These are phyloP conservation scores for Conringia planisiliqua DNA, from an alignment of 345 rosid genomes.

Conservation along the genomic window DNA sequence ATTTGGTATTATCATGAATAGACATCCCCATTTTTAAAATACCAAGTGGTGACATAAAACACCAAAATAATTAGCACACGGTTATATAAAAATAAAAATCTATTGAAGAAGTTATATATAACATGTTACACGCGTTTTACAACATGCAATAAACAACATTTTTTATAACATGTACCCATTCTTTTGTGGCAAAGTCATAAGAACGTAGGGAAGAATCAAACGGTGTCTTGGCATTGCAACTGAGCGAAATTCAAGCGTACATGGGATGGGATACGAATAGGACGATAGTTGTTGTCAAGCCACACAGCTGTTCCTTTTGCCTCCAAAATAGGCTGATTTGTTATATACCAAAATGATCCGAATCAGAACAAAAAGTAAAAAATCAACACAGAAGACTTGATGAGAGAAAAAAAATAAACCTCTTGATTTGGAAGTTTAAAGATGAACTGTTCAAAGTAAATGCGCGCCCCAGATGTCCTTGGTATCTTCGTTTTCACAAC, in stretches of 20 bases:
- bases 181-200: background rate
- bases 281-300: slow-evolving; percentile 73
- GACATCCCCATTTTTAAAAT: too few species aligned
- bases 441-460: slow-evolving; percentile 71
- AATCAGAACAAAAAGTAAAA: background rate
- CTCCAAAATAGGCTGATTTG: slow-evolving; percentile 57
- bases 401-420: slow-evolving; percentile 32
- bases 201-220: slow-evolving; percentile 11
- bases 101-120: background rate
- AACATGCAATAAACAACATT: background rate
- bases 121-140: background rate
- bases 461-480: slow-evolving; percentile 61
- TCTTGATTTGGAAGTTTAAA: slow-evolving; percentile 69
- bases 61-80: too few species aligned
- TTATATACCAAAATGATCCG: background rate
- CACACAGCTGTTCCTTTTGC: slow-evolving; percentile 71
- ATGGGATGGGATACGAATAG: slow-evolving; percentile 59
- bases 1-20: too few species aligned
- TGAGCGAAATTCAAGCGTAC: slow-evolving; percentile 49
- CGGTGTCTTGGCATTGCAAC: slow-evolving; percentile 37
- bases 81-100: too few species aligned
- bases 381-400: background rate
- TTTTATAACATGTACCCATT: background rate
- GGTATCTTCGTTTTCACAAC: slow-evolving; percentile 63
- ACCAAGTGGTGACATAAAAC: too few species aligned